Percentiles rank a stretch among this genome's conserved stretches.
Conservation (phyloP, 306 rosid genomes). For the Vachellia collinsii region DNA sequence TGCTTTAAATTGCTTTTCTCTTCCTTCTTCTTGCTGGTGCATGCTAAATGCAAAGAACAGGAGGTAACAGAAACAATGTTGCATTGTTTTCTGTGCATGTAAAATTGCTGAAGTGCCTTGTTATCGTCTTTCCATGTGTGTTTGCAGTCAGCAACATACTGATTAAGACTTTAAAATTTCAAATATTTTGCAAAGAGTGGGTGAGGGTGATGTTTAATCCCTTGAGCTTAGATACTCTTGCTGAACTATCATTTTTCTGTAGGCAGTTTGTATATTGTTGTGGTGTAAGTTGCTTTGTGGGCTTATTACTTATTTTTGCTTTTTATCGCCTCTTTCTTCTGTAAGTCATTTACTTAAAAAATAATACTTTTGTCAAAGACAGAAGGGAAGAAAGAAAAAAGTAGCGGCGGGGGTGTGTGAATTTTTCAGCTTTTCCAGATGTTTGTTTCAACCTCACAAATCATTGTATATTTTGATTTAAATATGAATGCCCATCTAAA, state of each 20-base stretch:
- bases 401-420: not conserved
- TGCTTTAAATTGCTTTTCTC: slow-evolving; percentile 32
- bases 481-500: not conserved
- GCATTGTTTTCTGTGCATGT: not conserved
- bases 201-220: not conserved
- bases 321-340: not conserved
- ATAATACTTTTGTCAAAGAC: not conserved
- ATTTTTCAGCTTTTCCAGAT: not conserved
- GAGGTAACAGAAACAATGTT: not conserved
- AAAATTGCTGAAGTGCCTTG: not conserved
- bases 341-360: not conserved
- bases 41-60: slow-evolving; percentile 11
- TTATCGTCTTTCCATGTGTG: not conserved
- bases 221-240: not conserved
- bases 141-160: not conserved
- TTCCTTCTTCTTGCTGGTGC: slow-evolving; percentile 12
- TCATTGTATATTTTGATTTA: not conserved
- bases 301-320: not conserved
- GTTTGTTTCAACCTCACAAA: not conserved
- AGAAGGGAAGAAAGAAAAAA: not conserved
- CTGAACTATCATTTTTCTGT: not conserved
- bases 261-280: not conserved
- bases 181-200: not conserved
- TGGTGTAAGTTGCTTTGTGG: not conserved
- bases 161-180: not conserved